Conservation (phyloP, 768 basidiomycete genomes). For the Calvatia gigantea region DNA sequence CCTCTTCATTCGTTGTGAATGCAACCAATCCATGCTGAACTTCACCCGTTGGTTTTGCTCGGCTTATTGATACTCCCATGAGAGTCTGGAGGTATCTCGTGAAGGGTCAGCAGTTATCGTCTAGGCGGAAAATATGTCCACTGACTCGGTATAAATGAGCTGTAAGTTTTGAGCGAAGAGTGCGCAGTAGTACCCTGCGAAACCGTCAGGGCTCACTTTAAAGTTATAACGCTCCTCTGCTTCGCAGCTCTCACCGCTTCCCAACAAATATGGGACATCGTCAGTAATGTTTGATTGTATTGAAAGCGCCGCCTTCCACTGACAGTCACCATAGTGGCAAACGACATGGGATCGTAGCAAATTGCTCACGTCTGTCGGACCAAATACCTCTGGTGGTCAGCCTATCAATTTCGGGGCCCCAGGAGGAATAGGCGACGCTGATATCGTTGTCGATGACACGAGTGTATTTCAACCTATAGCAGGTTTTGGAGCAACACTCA, state of each 20-base stretch:
- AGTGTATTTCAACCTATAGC: slow-evolving; percentile 56
- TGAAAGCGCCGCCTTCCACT: not conserved
- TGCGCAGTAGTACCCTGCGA: not conserved
- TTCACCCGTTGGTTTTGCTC: not conserved
- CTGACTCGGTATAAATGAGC: not conserved
- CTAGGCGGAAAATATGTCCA: too few species aligned
- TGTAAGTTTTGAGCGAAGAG: not conserved
- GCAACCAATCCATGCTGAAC: not conserved
- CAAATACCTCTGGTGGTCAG: slow-evolving; percentile 22
- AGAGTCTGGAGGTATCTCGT: not conserved
- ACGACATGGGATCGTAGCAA: slow-evolving; percentile 50
- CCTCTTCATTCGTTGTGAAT: not conserved
- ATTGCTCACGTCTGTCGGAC: slow-evolving; percentile 47
- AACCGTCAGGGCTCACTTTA: not conserved
- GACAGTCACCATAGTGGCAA: slow-evolving; percentile 44
- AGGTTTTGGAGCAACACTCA: slow-evolving; percentile 66
- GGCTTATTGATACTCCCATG: not conserved
- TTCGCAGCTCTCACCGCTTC: slow-evolving; percentile 23
- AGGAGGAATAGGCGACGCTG: slow-evolving; percentile 51
- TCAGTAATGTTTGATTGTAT: slow-evolving; percentile 21
- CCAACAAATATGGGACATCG: slow-evolving; percentile 56
- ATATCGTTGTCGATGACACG: slow-evolving; percentile 59
- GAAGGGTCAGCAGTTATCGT: not conserved
- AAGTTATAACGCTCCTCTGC: not conserved
- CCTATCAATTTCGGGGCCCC: slow-evolving; percentile 61